Evolutionary conservation across 495 filamentous ascomycete species (phyloP).

Genomic region (Hapsidospora chrysogenum): DNA sequence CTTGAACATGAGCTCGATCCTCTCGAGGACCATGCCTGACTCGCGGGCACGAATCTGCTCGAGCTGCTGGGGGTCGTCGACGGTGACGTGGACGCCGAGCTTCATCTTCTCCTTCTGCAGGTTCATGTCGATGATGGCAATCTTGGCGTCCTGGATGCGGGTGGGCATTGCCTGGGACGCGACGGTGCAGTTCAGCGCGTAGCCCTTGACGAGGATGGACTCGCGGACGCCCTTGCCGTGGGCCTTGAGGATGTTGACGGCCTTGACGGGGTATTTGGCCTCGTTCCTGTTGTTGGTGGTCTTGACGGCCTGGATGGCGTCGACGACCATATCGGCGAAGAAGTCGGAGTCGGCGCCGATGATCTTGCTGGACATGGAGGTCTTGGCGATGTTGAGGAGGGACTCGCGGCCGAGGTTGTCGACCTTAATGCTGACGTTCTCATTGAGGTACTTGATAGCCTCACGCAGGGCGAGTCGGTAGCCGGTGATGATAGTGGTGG

Average conservation of each 20-base stretch:
- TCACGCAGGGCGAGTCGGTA: conserved; percentile 91
- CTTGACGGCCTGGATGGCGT: conserved; percentile 93
- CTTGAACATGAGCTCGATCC: conserved; percentile 94
- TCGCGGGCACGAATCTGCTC: conserved; percentile 93
- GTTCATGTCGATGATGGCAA: conserved; percentile 95
- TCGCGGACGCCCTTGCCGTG: conserved; percentile 86
- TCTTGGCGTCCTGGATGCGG: conserved; percentile 82
- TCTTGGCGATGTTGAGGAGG: conserved; percentile 89
- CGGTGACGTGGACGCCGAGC: conserved; percentile 92
- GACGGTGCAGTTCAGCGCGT: conserved; percentile 97
- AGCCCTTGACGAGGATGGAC: conserved; percentile 85
- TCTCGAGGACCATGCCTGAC: conserved; percentile 80
- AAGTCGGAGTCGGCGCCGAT: conserved; percentile 94
- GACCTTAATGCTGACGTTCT: conserved; percentile 90
- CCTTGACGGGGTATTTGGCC: conserved; percentile 95
- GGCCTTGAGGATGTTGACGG: conserved; percentile 95
- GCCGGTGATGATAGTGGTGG: conserved; percentile 97
- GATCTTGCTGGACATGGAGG: conserved; percentile 98
- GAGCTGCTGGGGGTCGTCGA: conserved; percentile 91
- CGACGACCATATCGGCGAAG: conserved; percentile 92
- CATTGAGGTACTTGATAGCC: conserved; percentile 96
- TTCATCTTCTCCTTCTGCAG: conserved; percentile 98
- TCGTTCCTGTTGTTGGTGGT: conserved; percentile 78
- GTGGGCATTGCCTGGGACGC: conserved; percentile 97
- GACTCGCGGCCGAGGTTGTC: conserved; percentile 80